Evolutionary conservation across 2,329 filamentous ascomycete genomes (phyloP).

Genomic region (Fusarium coicis): DNA sequence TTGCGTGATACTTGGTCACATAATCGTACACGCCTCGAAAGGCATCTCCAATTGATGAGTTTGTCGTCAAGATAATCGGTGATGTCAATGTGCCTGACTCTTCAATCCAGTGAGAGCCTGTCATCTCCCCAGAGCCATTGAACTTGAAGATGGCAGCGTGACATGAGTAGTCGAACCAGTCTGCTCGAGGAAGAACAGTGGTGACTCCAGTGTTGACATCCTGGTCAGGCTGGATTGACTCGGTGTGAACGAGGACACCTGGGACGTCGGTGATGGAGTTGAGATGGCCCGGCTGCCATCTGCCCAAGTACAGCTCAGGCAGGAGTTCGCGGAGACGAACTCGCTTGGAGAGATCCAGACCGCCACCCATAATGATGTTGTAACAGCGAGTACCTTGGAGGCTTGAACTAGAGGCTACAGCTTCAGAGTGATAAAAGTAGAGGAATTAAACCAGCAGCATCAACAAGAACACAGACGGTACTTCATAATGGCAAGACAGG

Average conservation of each 20-base stretch:
- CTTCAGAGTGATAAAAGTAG: not conserved
- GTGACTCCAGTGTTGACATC: slow-evolving; percentile 62
- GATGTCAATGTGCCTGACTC: slow-evolving; percentile 69
- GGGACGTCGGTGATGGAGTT: slow-evolving; percentile 64
- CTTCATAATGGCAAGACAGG: accelerated
- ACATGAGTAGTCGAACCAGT: slow-evolving; percentile 58
- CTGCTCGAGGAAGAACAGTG: slow-evolving; percentile 57
- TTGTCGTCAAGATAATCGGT: slow-evolving; percentile 70
- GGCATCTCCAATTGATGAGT: slow-evolving; percentile 66
- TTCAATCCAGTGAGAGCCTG: slow-evolving; percentile 69
- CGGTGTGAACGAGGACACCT: slow-evolving; percentile 59
- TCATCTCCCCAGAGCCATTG: slow-evolving; percentile 73
- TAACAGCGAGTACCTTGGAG: not conserved
- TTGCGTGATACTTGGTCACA: slow-evolving; percentile 57
- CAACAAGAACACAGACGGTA: too few species aligned
- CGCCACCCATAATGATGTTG: not conserved
- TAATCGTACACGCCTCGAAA: slow-evolving; percentile 70
- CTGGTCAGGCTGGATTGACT: slow-evolving; percentile 53
- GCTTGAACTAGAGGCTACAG: not conserved
- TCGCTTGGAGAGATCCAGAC: not conserved
- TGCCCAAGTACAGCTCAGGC: slow-evolving; percentile 56
- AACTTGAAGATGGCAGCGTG: slow-evolving; percentile 68
- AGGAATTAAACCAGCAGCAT: not conserved
- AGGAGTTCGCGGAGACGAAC: slow-evolving; percentile 56
- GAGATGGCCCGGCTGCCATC: slow-evolving; percentile 55